Evolutionary conservation across 176 grass and related monocot genomes (phyloP).

Genomic region (Saccharum spontaneum): DNA sequence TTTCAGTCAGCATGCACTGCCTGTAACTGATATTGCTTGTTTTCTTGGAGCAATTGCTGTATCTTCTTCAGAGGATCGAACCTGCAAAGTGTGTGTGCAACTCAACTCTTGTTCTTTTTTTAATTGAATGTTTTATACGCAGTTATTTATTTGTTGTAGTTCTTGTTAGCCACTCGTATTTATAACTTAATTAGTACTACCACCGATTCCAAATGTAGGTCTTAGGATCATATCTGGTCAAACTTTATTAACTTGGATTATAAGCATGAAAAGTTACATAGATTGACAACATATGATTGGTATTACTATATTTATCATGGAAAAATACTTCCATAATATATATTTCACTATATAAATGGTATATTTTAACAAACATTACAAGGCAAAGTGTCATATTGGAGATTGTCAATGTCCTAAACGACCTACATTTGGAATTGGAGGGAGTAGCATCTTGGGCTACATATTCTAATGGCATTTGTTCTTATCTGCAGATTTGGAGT

Average conservation of each 20-base stretch:
- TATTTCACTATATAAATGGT: not conserved
- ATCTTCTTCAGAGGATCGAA: conserved; percentile 84
- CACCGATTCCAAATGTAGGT: not conserved
- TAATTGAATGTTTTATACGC: not conserved
- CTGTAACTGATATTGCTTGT: conserved; percentile 71
- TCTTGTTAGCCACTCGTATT: not conserved
- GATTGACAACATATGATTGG: not conserved
- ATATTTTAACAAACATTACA: too few relatives aligned
- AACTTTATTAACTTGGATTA: not conserved
- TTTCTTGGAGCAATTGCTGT: conserved; percentile 67
- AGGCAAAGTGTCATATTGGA: too few relatives aligned
- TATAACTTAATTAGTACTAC: not conserved
- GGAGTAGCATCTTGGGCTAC: conserved; percentile 11
- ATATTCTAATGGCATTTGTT: conserved; percentile 20
- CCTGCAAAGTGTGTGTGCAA: conserved; percentile 68
- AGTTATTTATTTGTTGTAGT: not conserved
- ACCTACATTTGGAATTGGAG: not conserved
- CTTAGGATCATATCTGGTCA: not conserved
- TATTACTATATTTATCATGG: not conserved
- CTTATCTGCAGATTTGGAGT: conserved; percentile 69
- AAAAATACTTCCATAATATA: not conserved
- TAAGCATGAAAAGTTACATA: not conserved
- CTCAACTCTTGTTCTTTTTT: conserved; percentile 22
- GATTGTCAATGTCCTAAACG: not conserved
- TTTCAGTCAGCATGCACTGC: conserved; percentile 66